Evolutionary conservation across 2,329 filamentous ascomycete genomes (phyloP).

Genomic region (Fusarium begoniae): DNA sequence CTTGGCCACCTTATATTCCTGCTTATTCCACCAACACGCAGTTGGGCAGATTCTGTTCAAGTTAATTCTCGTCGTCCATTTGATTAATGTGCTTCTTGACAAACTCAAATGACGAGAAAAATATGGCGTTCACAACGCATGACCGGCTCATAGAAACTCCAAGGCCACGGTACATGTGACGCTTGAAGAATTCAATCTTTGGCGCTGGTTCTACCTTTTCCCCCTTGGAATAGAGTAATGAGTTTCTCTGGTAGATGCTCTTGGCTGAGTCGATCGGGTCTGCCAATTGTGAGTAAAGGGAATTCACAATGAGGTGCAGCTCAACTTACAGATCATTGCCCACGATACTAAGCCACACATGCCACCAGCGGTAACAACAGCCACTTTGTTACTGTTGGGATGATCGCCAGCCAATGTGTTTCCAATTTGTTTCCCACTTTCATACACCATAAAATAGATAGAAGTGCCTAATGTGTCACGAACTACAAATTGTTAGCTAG

Average conservation of each 20-base stretch:
- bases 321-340: constrained; percentile 76
- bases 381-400: constrained; percentile 80
- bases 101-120: constrained; percentile 89
- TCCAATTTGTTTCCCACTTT: constrained; percentile 83
- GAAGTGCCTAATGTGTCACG: constrained; percentile 84
- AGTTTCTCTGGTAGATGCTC: constrained; percentile 85
- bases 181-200: constrained; percentile 80
- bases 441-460: constrained; percentile 91
- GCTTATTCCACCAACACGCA: not conserved
- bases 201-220: constrained; percentile 71
- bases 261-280: constrained; percentile 84
- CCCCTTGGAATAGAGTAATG: constrained; percentile 74
- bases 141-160: constrained; percentile 86
- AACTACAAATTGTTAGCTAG: constrained; percentile 58
- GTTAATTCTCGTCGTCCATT: constrained; percentile 55
- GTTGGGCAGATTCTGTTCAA: not conserved
- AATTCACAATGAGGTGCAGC: constrained; percentile 43
- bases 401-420: constrained; percentile 77
- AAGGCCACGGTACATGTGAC: constrained; percentile 82
- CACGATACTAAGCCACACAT: constrained; percentile 86
- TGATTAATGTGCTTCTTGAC: constrained; percentile 75
- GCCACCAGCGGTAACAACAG: constrained; percentile 80
- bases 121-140: constrained; percentile 85
- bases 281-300: constrained; percentile 40
- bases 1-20: not conserved